Percentiles rank a stretch among this genome's conserved stretches.
Evolutionary conservation across 2,329 filamentous ascomycete genomes (phyloP).

Genomic region (Botrytis cinerea): DNA sequence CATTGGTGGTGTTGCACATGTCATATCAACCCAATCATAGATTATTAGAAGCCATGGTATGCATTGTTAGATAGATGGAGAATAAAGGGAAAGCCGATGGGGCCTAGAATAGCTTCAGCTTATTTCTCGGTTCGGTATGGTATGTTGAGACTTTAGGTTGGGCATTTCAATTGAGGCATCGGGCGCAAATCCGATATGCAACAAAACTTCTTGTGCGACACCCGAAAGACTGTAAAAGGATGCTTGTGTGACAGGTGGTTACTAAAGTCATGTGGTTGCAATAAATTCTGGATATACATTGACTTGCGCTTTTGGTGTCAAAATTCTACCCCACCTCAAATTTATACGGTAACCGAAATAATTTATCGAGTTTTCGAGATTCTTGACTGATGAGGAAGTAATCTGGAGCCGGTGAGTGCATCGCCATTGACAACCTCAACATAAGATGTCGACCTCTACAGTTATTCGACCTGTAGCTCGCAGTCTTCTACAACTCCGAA

Average conservation of each 20-base stretch:
- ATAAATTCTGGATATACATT: slow-evolving; percentile 10
- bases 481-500: slow-evolving; percentile 29
- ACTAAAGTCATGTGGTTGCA: slow-evolving; percentile 14
- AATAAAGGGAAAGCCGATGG: background rate
- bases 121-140: slow-evolving; percentile 5
- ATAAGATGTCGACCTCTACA: slow-evolving; percentile 38
- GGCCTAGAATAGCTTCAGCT: slow-evolving; percentile 6
- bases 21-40: background rate
- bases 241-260: slow-evolving; percentile 13
- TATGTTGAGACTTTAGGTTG: slow-evolving; percentile 15
- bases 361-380: slow-evolving; percentile 29
- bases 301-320: slow-evolving; percentile 12
- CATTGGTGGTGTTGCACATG: background rate
- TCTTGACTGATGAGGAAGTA: slow-evolving; percentile 17
- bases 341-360: slow-evolving; percentile 18
- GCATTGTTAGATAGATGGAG: slow-evolving; percentile 11
- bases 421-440: slow-evolving; percentile 30
- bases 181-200: slow-evolving; percentile 27
- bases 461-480: slow-evolving; percentile 34
- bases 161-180: slow-evolving; percentile 13
- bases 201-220: slow-evolving; percentile 20
- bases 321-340: background rate
- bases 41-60: slow-evolving; percentile 1
- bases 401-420: slow-evolving; percentile 13
- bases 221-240: background rate